phyloP scores from a whole-genome alignment of 345 rosid species.

The Sonneratia alba region DNA sequence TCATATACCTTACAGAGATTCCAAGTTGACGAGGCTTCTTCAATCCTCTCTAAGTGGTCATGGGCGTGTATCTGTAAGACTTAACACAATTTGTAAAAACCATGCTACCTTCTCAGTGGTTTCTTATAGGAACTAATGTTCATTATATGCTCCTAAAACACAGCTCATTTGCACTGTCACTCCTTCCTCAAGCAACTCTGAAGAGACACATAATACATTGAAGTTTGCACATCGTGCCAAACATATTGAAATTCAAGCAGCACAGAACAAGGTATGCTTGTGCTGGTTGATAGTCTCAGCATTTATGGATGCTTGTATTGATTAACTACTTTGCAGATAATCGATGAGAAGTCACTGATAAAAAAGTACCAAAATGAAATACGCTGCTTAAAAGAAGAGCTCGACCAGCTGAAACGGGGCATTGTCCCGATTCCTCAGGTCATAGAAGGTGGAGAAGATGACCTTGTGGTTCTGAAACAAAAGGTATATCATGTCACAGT shows the following conservation, averaged over 20 bases:
- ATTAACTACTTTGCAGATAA: slow-evolving; percentile 46
- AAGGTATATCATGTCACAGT: slow-evolving; percentile 38
- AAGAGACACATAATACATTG: slow-evolving; percentile 66
- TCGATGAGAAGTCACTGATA: slow-evolving; percentile 95
- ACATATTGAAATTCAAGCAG: slow-evolving; percentile 53
- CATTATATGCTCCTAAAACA: background rate
- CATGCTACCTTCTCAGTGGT: background rate
- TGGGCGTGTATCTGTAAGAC: slow-evolving; percentile 59
- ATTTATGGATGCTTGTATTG: slow-evolving; percentile 7
- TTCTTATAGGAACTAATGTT: no score
- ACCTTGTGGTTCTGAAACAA: slow-evolving; percentile 79
- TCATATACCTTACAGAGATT: slow-evolving; percentile 67
- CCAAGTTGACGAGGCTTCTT: slow-evolving; percentile 62
- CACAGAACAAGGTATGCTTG: slow-evolving; percentile 40
- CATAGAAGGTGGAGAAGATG: slow-evolving; percentile 58
- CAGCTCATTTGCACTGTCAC: slow-evolving; percentile 68
- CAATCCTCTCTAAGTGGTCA: slow-evolving; percentile 70
- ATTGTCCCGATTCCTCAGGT: slow-evolving; percentile 61
- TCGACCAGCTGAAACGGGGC: slow-evolving; percentile 80
- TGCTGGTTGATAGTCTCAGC: background rate
- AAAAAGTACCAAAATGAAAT: slow-evolving; percentile 96
- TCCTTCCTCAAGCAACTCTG: slow-evolving; percentile 60
- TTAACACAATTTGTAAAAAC: background rate
- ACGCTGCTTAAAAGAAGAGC: slow-evolving; percentile 78
- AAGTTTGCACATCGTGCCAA: slow-evolving; percentile 71